phyloP scores from a whole-genome alignment of 2,329 filamentous ascomycete species.

The Drechslerella dactyloides region DNA sequence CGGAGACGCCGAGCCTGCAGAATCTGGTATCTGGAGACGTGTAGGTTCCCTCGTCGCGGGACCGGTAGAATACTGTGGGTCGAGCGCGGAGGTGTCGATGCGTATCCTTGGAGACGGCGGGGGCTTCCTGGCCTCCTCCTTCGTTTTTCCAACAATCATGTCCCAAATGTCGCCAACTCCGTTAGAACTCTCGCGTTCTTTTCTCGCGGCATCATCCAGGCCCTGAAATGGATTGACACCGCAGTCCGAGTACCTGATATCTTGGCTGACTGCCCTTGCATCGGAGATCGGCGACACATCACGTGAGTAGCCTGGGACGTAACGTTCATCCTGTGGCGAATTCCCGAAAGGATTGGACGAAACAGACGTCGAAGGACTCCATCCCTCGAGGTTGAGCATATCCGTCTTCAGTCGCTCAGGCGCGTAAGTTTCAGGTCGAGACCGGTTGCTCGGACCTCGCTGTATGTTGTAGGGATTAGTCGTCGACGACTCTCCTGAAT shows the following conservation, averaged over 20 bases:
- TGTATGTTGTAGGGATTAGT: background rate
- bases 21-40: slow-evolving; percentile 19
- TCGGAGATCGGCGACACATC: slow-evolving; percentile 20
- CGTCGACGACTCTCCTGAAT: slow-evolving; percentile 14
- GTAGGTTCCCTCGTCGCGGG: slow-evolving; percentile 15
- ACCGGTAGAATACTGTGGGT: background rate
- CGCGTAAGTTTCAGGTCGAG: slow-evolving; percentile 5
- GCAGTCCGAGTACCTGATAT: slow-evolving; percentile 48
- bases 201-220: slow-evolving; percentile 32
- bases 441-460: slow-evolving; percentile 13
- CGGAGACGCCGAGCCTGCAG: slow-evolving; percentile 14
- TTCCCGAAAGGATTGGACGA: slow-evolving; percentile 38
- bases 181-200: slow-evolving; percentile 38
- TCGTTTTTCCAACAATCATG: slow-evolving; percentile 35
- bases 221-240: slow-evolving; percentile 48
- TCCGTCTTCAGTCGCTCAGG: slow-evolving; percentile 24
- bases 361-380: slow-evolving; percentile 36
- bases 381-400: slow-evolving; percentile 40
- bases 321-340: slow-evolving; percentile 22
- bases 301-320: slow-evolving; percentile 11
- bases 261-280: slow-evolving; percentile 22
- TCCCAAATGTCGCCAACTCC: slow-evolving; percentile 43
- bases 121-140: slow-evolving; percentile 9
- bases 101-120: slow-evolving; percentile 33
- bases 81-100: slow-evolving; percentile 27